phyloP scores from a whole-genome alignment of 2,329 filamentous ascomycete species.

The Penicillium vulpinum region DNA sequence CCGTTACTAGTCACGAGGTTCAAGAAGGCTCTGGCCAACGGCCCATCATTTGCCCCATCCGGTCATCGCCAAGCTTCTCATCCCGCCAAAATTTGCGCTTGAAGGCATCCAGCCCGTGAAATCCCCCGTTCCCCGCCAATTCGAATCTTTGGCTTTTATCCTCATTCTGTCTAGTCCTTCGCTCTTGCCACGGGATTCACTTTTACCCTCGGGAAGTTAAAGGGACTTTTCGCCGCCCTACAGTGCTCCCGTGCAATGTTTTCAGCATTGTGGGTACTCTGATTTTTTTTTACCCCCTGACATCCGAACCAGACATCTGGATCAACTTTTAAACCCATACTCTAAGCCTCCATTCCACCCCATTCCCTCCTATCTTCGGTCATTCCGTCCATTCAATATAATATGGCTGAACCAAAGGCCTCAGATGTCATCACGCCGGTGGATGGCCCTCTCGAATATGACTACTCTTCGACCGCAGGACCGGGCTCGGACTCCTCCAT shows the following conservation, averaged over 20 bases:
- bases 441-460: constrained; percentile 12
- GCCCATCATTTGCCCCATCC: constrained; percentile 10
- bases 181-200: neutral
- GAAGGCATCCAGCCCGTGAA: constrained; percentile 8
- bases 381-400: constrained; percentile 17
- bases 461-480: constrained; percentile 16
- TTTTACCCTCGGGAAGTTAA: constrained; percentile 2
- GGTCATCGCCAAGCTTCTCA: constrained; percentile 19
- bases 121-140: constrained; percentile 16
- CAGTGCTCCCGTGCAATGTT: constrained; percentile 21
- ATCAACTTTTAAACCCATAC: constrained; percentile 1
- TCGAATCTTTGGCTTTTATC: constrained; percentile 5
- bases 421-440: constrained; percentile 30
- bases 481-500: constrained; percentile 27
- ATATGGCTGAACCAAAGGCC: constrained; percentile 32
- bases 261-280: constrained; percentile 20
- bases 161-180: constrained; percentile 14
- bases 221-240: constrained; percentile 10
- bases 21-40: neutral
- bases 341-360: neutral
- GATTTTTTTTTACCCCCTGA: constrained; percentile 24
- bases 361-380: neutral
- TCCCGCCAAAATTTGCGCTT: constrained; percentile 23
- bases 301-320: constrained; percentile 18
- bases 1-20: no score